These are phyloP conservation scores for Fragaria iinumae DNA, from an alignment of 306 rosid species.

Conservation along the genomic window DNA sequence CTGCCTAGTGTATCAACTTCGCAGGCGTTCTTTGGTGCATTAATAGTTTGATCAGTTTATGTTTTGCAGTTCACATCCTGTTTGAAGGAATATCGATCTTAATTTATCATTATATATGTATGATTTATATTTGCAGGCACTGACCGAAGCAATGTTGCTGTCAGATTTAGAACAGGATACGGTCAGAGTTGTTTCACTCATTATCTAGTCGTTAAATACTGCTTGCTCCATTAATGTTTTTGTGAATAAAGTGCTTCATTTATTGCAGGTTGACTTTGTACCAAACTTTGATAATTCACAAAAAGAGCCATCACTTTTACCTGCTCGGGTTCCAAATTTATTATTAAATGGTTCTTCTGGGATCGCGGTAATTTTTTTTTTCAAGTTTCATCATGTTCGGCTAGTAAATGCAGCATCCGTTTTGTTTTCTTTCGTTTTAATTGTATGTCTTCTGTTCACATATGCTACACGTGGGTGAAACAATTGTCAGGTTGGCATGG, in stretches of 20 bases:
- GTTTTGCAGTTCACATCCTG: not conserved
- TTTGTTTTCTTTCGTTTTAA: constrained; percentile 5
- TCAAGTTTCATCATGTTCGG: not conserved
- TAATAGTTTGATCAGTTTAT: not conserved
- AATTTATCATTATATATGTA: constrained; percentile 7
- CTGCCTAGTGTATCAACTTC: not conserved
- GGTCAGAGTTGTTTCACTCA: constrained; percentile 45
- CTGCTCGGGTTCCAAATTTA: constrained; percentile 90
- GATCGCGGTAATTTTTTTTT: constrained; percentile 67
- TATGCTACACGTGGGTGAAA: constrained; percentile 1
- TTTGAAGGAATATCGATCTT: not conserved
- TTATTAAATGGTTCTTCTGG: constrained; percentile 97
- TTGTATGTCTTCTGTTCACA: constrained; percentile 24
- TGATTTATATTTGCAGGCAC: constrained; percentile 58
- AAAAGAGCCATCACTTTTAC: constrained; percentile 86
- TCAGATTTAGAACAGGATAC: constrained; percentile 83
- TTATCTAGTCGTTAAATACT: constrained; percentile 20
- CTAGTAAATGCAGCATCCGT: constrained; percentile 9
- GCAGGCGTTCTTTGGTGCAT: not conserved
- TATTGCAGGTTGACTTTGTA: constrained; percentile 80
- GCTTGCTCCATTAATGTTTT: constrained; percentile 11
- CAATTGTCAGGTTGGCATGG: constrained; percentile 90
- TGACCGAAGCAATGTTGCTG: constrained; percentile 87
- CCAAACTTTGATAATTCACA: constrained; percentile 95
- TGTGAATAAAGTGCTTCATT: constrained; percentile 18